Evolutionary conservation across 139 green algal species (phyloP), one percentile per base, ranked within the genome.

Genomic region (Mesostigma viride): DNA sequence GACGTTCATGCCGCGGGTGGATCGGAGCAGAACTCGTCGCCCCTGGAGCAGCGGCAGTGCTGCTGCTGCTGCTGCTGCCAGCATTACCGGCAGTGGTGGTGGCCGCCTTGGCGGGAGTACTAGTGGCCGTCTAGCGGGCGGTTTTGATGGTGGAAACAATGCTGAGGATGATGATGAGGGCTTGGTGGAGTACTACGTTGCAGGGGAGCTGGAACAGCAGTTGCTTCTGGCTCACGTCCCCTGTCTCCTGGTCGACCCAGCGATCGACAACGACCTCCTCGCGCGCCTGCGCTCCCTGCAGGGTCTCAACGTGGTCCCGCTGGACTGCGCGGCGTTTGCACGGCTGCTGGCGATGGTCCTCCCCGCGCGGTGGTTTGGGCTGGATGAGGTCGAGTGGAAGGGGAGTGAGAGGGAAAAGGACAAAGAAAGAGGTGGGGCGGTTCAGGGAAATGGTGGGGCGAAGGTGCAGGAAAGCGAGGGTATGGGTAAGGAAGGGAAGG

Each of bases 271-370:
- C 6, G 40, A 71, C 30, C 28, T n/a, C 22, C 44, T 4, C 3
- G 31, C 30, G 3, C 3, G n/a, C 3, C 68, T 84, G 8, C 70
- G 73, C 0, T 66, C 82, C 5, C 58, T 30, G 0, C 2, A 45
- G 47, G 65, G 58, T 65, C 26, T 45, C 35, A 72, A 77, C 2
- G 36, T 83, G 24, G 47, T 48, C 1, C 62, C 22, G 5, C 34
- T 77, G 20, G 51, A 31, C 17, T 34, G 17, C 31, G 27, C 28
- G 24, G 22, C 71, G 22, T 53, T 77, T 5, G 32, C 34, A 1
- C 60, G 27, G 17, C 65, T 77, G 35, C 28, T 79, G 62, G 31
- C 46, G 20, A 6, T 33, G 14, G 20, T 79, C 3, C 35, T 79
- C 6, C 72, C 72, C 34, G 17, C 45, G 11, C 36, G 24, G 27